phyloP scores from a whole-genome alignment of 129 eudicot species.

The Lactuca saligna region DNA sequence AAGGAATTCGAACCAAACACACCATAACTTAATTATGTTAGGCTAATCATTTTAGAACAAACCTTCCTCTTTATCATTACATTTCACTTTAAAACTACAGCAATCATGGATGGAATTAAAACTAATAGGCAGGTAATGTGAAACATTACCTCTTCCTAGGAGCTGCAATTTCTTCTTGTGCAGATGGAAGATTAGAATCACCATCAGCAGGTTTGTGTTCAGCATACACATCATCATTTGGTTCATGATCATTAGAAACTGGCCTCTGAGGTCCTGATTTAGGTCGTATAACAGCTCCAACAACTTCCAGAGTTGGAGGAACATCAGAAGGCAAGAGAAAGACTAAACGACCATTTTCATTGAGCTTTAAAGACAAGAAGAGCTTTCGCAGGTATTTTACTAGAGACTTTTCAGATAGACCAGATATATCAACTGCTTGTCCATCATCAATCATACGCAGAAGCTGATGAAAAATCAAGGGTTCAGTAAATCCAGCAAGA shows the following conservation, averaged over 20 bases:
- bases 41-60: too few species aligned
- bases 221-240: slow-evolving; percentile 26
- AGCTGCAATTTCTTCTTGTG: slow-evolving; percentile 45
- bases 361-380: slow-evolving; percentile 75
- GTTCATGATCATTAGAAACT: slow-evolving; percentile 29
- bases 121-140: neutral
- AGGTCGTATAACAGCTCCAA: slow-evolving; percentile 61
- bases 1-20: too few species aligned
- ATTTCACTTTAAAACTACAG: neutral
- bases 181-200: slow-evolving; percentile 30
- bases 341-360: slow-evolving; percentile 65
- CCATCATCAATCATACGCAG: slow-evolving; percentile 90
- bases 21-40: too few species aligned
- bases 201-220: slow-evolving; percentile 27
- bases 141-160: slow-evolving; percentile 55
- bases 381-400: slow-evolving; percentile 70
- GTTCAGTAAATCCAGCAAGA: slow-evolving; percentile 14
- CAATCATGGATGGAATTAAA: neutral
- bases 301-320: slow-evolving; percentile 71
- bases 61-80: too few species aligned
- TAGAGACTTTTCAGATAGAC: slow-evolving; percentile 76
- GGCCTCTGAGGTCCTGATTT: slow-evolving; percentile 38
- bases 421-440: slow-evolving; percentile 97
- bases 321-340: slow-evolving; percentile 70
- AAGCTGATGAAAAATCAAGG: slow-evolving; percentile 46